Base-by-base conservation (phyloP, 805 yeast species). In the Naumovozyma castellii region DNA sequence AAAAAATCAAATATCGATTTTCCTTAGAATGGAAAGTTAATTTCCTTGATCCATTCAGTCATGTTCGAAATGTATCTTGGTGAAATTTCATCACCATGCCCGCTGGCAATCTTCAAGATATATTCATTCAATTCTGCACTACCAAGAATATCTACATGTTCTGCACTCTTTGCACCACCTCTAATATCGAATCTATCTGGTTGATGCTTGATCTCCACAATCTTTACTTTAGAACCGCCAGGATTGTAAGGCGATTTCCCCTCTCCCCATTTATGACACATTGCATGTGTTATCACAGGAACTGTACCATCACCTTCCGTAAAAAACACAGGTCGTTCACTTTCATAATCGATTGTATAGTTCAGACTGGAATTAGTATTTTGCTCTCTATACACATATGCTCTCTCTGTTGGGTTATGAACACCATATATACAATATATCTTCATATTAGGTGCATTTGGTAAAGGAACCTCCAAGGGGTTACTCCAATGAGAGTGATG, bases 291-390 rank as follows among this genome's bases (percentile, higher is more conserved):
- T 47, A 87, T 62, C 16, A 92, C 53, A 2, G 95, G 85, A 3
- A 92, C 83, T 0, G 98, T 92, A 3, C 98, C 98, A 61, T 92
- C 98, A 19, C 98, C 98, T 56, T 92, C 95, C 1, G 95, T 80
- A 54, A 85, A 68, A 29, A 71, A 69, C 0, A 92, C 96, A 0
- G 94, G 79, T 29, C 72, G 67, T 3, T 64, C 67, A 32, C 72
- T 69, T 8, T 75, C 83, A 18, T 73, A 62, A 49, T 83, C 86
- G 37, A 92, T 84, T 0, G 90, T 73, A 41, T 84, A 72, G 45
- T 82, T 77, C 46, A 90, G 65, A 3, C 74, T 55, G 1, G 63
- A 42, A 0, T 67, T 62, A 40, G 75, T 73, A 43, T 76, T 75
- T 40, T 82, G 83, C 49, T 83, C 86, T 40, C 75, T 77, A 62